Evolutionary conservation across 768 basidiomycete genomes (phyloP).

Genomic region (Thelephora aurantiotincta): DNA sequence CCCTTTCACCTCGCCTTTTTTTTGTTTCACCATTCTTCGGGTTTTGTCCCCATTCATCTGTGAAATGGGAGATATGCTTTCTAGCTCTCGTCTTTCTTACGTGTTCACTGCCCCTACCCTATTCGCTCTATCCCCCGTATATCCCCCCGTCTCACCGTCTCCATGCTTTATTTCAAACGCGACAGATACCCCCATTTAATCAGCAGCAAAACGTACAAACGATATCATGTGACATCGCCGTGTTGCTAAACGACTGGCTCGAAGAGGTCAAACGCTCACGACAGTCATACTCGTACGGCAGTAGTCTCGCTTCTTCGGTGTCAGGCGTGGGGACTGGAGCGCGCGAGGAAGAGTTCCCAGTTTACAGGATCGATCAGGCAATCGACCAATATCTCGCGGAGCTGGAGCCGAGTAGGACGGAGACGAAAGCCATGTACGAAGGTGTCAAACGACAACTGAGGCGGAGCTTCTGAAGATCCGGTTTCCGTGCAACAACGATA

Average conservation of each 20-base stretch:
- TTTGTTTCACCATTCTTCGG: conserved; percentile 1
- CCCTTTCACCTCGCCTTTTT: too few relatives aligned
- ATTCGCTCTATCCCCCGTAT: too few relatives aligned
- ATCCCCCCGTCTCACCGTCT: background rate
- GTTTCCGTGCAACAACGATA: too few relatives aligned
- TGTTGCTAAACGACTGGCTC: conserved; percentile 71
- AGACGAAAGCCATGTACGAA: conserved; percentile 56
- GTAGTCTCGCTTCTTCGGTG: too few relatives aligned
- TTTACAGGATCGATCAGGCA: conserved; percentile 57
- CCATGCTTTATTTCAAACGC: conserved; percentile 2
- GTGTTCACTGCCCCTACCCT: too few relatives aligned
- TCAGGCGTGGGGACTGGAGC: too few relatives aligned
- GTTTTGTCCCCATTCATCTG: too few relatives aligned
- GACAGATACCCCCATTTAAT: conserved; percentile 72
- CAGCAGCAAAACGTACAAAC: conserved; percentile 66
- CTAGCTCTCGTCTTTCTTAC: too few relatives aligned
- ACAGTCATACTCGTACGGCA: conserved; percentile 41
- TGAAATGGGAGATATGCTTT: too few relatives aligned
- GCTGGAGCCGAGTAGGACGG: conserved; percentile 42
- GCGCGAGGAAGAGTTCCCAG: conserved; percentile 48
- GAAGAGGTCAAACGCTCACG: conserved; percentile 55
- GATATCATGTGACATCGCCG: conserved; percentile 69
- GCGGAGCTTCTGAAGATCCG: conserved; percentile 27
- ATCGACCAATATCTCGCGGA: conserved; percentile 66
- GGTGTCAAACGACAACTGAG: conserved; percentile 56